phyloP scores from a whole-genome alignment of 2,329 filamentous ascomycete species.

The Cladosporium sp. region DNA sequence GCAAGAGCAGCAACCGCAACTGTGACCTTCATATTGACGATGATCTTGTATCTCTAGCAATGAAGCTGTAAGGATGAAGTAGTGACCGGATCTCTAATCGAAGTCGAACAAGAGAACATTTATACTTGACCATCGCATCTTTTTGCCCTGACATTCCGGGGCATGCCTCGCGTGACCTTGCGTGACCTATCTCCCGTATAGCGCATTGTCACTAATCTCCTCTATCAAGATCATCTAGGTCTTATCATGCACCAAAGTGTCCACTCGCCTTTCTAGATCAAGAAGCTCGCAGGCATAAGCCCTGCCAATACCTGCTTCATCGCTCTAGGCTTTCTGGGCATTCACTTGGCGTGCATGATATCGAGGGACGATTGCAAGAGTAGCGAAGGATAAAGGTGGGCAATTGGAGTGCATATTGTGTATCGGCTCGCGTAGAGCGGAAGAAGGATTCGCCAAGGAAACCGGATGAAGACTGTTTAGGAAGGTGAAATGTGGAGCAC shows the following conservation, averaged over 20 bases:
- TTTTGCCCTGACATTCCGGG: neutral
- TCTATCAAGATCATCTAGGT: neutral
- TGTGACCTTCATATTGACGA: constrained; percentile 21
- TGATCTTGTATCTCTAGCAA: constrained; percentile 1
- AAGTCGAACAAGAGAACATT: neutral
- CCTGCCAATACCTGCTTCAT: constrained; percentile 19
- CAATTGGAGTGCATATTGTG: constrained; percentile 2
- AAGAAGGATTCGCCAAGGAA: constrained; percentile 7
- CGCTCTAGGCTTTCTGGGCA: constrained; percentile 18
- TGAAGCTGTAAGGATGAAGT: neutral
- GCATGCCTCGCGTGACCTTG: neutral
- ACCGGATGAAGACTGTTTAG: constrained; percentile 18
- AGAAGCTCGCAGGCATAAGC: constrained; percentile 18
- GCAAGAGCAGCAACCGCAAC: constrained; percentile 16
- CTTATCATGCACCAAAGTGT: constrained; percentile 3
- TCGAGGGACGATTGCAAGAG: constrained; percentile 3
- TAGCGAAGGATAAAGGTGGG: neutral
- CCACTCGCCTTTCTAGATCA: constrained; percentile 14
- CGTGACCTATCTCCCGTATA: neutral
- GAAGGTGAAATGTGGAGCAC: constrained; percentile 11
- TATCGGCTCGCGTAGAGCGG: neutral
- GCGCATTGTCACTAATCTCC: neutral
- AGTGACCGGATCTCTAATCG: neutral
- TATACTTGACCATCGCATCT: constrained; percentile 12
- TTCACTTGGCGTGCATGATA: constrained; percentile 14